Evolutionary conservation across 768 basidiomycete species (phyloP), one percentile per base, ranked within the genome.

Genomic region (Tylopilus sp.): DNA sequence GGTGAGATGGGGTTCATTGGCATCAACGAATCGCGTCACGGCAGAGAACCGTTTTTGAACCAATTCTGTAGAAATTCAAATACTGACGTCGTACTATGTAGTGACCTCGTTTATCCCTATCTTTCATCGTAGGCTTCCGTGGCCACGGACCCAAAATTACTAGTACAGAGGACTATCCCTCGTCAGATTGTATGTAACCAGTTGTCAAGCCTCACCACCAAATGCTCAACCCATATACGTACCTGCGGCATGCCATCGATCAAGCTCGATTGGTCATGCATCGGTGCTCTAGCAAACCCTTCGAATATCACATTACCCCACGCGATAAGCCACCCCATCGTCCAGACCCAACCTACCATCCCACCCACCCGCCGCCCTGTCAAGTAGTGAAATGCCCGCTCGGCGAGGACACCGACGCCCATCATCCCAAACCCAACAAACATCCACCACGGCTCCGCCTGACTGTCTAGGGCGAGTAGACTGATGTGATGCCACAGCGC

Each of bases 401-500:
- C 50, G 6, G 12, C 43, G n/a, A 52, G 50, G 1, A 52, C 10
- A 12, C 50, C 50, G 4, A 21, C 26, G 8, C 10, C 50, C 50
- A 52, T 52, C 50, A 52, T 52, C 43, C 43, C 50, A 24, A 52
- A 52, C 22, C 50, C 50, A 14, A 52, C 21, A 11, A 36, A 0
- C 21, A n/a, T 37, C 43, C 43, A 34, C 16, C 43, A 3, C 3
- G n/a, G 1, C 9, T 37, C 16, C 11, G 34, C 21, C 11, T 52
- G 26, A 28, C 28, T 17, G 9, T 36, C 50, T 16, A 17, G 5
- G 7, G 28, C 17, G 25, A 22, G 21, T 16, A 45, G 10, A 3
- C 17, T 17, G 43, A 52, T 3, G 14, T 45, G 34, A 8, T 52
- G 50, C 34, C 8, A n/a, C 4, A 52, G 6, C 2, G 21, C 50